phyloP scores from a whole-genome alignment of 805 yeast genomes.

The Soucietia sequanensis region DNA sequence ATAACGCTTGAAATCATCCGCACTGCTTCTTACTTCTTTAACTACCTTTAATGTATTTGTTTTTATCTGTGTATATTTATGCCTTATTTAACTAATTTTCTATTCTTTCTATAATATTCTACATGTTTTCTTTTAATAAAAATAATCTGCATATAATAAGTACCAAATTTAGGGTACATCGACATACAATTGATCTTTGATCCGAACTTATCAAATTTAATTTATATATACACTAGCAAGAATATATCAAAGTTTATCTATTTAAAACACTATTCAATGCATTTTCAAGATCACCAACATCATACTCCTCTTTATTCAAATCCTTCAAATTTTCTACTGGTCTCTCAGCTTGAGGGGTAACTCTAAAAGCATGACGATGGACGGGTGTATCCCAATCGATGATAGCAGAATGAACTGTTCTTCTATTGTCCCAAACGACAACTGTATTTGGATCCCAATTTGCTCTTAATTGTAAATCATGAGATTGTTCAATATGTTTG shows the following conservation, averaged over 20 bases:
- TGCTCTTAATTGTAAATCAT: constrained; percentile 29
- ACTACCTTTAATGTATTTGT: too few species aligned
- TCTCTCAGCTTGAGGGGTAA: constrained; percentile 28
- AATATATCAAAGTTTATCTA: too few species aligned
- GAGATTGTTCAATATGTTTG: constrained; percentile 23
- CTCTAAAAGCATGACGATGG: constrained; percentile 27
- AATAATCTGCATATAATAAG: too few species aligned
- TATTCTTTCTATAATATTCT: too few species aligned
- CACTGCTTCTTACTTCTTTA: too few species aligned
- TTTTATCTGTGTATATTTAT: too few species aligned
- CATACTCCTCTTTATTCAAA: constrained; percentile 24
- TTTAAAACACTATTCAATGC: constrained; percentile 21
- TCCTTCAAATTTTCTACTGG: constrained; percentile 25
- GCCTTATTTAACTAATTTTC: too few species aligned
- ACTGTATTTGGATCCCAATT: constrained; percentile 29
- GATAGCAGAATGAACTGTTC: constrained; percentile 26
- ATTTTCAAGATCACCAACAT: constrained; percentile 30
- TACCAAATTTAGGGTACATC: too few species aligned
- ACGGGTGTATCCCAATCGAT: constrained; percentile 31
- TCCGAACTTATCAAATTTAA: too few species aligned
- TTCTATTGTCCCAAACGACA: constrained; percentile 29
- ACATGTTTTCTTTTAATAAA: too few species aligned
- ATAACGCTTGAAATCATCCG: constrained; percentile 57
- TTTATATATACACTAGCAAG: too few species aligned
- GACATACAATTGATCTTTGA: too few species aligned